phyloP scores from a whole-genome alignment of 257 asterid species.

The Fraxinus pennsylvanica region DNA sequence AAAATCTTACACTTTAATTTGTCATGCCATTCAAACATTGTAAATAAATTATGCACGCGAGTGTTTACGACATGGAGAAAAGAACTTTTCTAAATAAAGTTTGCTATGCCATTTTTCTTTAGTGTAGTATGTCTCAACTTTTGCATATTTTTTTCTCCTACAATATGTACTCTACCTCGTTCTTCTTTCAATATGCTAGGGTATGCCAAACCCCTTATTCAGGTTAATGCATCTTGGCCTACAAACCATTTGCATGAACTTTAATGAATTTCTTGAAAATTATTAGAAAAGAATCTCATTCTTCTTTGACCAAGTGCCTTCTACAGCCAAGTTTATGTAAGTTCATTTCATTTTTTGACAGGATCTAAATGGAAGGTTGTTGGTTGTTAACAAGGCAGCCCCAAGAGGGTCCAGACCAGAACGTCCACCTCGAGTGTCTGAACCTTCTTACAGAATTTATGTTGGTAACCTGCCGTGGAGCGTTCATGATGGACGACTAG shows the following conservation, averaged over 20 bases:
- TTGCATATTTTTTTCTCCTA: no score
- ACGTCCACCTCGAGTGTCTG: slow-evolving; percentile 56
- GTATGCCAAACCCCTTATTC: no score
- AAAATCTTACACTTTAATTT: background rate
- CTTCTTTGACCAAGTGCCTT: background rate
- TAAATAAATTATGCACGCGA: background rate
- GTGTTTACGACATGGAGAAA: background rate
- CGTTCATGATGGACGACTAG: slow-evolving; percentile 63
- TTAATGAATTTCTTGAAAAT: background rate
- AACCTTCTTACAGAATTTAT: slow-evolving; percentile 59
- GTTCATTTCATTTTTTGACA: slow-evolving; percentile 32
- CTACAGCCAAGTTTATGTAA: background rate
- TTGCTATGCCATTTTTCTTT: no score
- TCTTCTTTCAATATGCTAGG: no score
- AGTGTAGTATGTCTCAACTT: background rate
- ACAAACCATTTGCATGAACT: no score
- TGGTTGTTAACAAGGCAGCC: slow-evolving; percentile 81
- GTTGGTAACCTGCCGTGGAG: slow-evolving; percentile 94
- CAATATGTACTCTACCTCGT: no score
- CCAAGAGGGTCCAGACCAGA: slow-evolving; percentile 80
- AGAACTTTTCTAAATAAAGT: background rate
- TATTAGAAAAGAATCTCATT: background rate
- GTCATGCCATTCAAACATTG: background rate
- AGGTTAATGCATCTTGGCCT: no score
- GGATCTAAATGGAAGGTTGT: slow-evolving; percentile 71